Evolutionary conservation across 371 early-diverging fungal species (phyloP), one percentile per base, ranked within the genome.

Genomic region (Blyttiomyces sp.): DNA sequence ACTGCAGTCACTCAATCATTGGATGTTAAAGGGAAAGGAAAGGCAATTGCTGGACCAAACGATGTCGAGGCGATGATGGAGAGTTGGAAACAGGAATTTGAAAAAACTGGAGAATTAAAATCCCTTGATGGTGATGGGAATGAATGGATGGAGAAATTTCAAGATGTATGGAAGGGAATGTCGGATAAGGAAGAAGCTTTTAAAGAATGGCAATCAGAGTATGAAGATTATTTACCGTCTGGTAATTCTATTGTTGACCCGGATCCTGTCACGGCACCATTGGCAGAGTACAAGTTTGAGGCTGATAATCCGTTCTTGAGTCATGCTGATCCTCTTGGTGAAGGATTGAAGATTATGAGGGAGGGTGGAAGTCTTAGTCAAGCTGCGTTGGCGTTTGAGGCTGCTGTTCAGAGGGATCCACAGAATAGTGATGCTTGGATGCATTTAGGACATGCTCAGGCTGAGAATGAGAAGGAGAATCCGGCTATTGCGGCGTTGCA

Each of bases 381-480:
- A 17, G 74, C 74, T 17, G 76, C 76, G 9, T 52, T 76, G 0
- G 72, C 72, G 2, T 74, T 74, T 51, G 76, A 76, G 49, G 76
- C 76, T 4, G 72, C 73, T 16, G 72, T 69, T 3, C 74, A 76
- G 48, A 46, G 59, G 43, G 24, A 51, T 9, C 49, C 53, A 3
- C 53, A 67, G 4, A 59, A 67, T 39, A 60, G 51, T 34, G 59
- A 45, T 19, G 76, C 68, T 3, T 76, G 76, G 76, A 60, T 58
- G 54, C 43, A 35, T 23, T 62, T 76, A 2, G 76, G 76, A 2
- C 56, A 45, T 26, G 62, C 63, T 0, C 76, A 76, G 49, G 74
- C 70, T 4, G 76, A 76, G 46, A 76, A 76, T 61, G 76, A 76
- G 50, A 76, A 76, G 64, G 76, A 76, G 53, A 57, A 51, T 19